These are phyloP conservation scores for Colletotrichum sp. DNA, from an alignment of 2,329 filamentous ascomycete genomes.

Conservation along the genomic window DNA sequence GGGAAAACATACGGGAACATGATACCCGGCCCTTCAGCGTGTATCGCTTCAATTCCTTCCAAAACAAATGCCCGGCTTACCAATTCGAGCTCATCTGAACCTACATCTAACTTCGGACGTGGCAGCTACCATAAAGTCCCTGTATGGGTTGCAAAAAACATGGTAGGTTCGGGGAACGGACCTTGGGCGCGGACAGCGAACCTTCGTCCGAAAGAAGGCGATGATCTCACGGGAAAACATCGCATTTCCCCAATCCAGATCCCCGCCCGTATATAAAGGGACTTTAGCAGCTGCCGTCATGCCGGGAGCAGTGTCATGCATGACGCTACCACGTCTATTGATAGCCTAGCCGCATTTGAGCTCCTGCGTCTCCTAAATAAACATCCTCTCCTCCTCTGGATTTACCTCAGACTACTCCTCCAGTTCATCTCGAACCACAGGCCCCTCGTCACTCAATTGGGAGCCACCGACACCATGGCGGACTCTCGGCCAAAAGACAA, in stretches of 20 bases:
- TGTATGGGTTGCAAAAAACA: background rate
- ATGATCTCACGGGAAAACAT: background rate
- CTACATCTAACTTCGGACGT: background rate
- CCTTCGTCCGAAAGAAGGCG: background rate
- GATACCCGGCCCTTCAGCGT: background rate
- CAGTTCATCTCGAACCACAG: background rate
- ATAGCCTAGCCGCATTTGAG: background rate
- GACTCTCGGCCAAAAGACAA: background rate
- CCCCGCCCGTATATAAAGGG: background rate
- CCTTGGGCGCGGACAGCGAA: background rate
- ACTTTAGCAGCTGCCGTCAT: background rate
- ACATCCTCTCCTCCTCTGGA: background rate
- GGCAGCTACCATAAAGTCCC: background rate
- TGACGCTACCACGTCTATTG: background rate
- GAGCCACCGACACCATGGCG: background rate
- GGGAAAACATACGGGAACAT: background rate
- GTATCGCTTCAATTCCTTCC: background rate
- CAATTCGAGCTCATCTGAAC: background rate
- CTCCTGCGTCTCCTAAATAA: background rate
- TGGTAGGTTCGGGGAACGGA: background rate
- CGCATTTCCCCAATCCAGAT: background rate
- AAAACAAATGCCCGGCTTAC: background rate
- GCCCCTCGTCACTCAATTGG: background rate
- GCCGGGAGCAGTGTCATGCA: background rate
- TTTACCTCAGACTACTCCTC: background rate